Conservation (phyloP, 768 basidiomycete species). For the Hypholoma fasciculare region DNA sequence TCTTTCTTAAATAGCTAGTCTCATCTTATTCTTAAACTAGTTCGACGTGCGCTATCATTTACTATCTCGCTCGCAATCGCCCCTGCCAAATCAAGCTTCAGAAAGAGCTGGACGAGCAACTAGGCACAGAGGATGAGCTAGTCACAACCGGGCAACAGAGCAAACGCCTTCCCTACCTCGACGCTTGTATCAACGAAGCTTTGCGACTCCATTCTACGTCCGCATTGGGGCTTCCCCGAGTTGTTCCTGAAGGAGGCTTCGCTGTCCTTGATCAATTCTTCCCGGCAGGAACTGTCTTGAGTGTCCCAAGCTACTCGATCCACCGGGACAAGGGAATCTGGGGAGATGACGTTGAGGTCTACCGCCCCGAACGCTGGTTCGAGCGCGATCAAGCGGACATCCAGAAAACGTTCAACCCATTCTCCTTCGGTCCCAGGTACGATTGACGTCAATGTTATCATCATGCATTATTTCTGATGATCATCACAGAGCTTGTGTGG, state of each 20-base stretch:
- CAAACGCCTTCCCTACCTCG: constrained; percentile 76
- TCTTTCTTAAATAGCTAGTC: not conserved
- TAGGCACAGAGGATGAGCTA: constrained; percentile 54
- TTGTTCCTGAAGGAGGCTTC: constrained; percentile 75
- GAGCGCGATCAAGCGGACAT: constrained; percentile 62
- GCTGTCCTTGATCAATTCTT: constrained; percentile 58
- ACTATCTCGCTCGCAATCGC: constrained; percentile 75
- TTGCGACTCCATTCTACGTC: constrained; percentile 86
- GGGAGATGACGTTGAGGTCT: constrained; percentile 77
- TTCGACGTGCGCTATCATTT: constrained; percentile 88
- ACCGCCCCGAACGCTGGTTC: constrained; percentile 85
- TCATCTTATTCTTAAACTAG: constrained; percentile 33
- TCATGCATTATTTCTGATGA: constrained; percentile 1
- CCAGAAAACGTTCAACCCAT: constrained; percentile 81
- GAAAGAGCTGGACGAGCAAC: constrained; percentile 68
- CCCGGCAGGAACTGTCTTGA: constrained; percentile 74
- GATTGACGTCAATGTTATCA: constrained; percentile 11
- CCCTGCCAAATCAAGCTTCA: constrained; percentile 70
- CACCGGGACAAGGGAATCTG: constrained; percentile 72
- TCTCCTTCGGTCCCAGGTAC: constrained; percentile 79
- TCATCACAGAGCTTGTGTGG: constrained; percentile 70
- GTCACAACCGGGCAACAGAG: constrained; percentile 66
- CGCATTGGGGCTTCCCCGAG: constrained; percentile 78
- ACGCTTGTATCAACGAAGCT: constrained; percentile 86
- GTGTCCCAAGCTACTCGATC: constrained; percentile 81